A percentile compares a stretch with the other conserved stretches of the same genome.
These are phyloP conservation scores for Polytrichum commune DNA, from an alignment of 225 moss, liverwort and hornwort genomes.

Conservation along the genomic window DNA sequence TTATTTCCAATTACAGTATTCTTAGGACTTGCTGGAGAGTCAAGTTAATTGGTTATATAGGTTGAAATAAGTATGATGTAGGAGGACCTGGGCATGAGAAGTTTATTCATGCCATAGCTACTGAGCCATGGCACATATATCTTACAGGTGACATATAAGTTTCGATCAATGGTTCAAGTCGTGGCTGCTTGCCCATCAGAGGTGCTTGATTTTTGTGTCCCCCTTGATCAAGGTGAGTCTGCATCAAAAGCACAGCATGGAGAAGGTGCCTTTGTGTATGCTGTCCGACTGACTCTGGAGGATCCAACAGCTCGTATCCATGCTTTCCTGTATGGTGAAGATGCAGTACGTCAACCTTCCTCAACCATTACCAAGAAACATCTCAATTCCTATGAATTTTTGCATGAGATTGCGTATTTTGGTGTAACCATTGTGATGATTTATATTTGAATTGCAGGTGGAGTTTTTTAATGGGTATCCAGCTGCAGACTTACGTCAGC, in stretches of 20 bases:
- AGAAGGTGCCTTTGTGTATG: slow-evolving; percentile 57
- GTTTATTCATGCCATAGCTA: neutral
- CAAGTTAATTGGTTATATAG: too few species aligned
- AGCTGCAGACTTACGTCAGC: slow-evolving; percentile 59
- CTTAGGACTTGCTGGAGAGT: too few species aligned
- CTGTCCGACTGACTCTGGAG: slow-evolving; percentile 78
- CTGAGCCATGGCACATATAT: neutral
- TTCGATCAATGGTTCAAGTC: slow-evolving; percentile 88
- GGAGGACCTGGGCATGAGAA: too few species aligned
- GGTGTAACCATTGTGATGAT: slow-evolving; percentile 10
- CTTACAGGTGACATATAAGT: slow-evolving; percentile 70
- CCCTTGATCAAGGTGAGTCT: slow-evolving; percentile 16
- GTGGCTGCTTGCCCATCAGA: slow-evolving; percentile 71
- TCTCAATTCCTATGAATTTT: too few species aligned
- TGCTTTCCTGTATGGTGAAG: slow-evolving; percentile 61
- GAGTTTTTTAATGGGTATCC: slow-evolving; percentile 92
- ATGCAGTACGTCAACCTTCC: slow-evolving; percentile 59
- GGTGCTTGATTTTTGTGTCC: slow-evolving; percentile 73
- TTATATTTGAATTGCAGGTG: slow-evolving; percentile 39
- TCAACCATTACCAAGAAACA: neutral
- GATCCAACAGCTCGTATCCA: slow-evolving; percentile 90
- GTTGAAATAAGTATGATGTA: too few species aligned
- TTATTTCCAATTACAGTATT: too few species aligned
- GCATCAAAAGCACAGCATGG: slow-evolving; percentile 12
- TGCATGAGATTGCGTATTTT: neutral